Conservation (phyloP, 768 basidiomycete genomes). For the Fomitopsis pulvina region DNA sequence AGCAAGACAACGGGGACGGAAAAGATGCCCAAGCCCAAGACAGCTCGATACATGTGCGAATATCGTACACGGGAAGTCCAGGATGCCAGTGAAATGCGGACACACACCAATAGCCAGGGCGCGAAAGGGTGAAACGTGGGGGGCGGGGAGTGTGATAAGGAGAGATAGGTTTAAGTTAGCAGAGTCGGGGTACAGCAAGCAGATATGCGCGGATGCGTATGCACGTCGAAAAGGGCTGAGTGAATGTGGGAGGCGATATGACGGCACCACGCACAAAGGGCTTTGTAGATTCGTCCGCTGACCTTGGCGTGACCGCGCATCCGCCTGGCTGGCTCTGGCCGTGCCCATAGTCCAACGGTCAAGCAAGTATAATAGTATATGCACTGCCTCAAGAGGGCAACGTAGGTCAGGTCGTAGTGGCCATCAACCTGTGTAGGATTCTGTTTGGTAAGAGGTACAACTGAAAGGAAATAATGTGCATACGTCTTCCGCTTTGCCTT, state of each 20-base stretch:
- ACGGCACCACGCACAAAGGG: background rate
- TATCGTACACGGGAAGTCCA: constrained; percentile 20
- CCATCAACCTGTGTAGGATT: constrained; percentile 17
- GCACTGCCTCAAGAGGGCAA: constrained; percentile 6
- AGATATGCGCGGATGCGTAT: background rate
- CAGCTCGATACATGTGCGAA: constrained; percentile 13
- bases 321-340: background rate
- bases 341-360: background rate
- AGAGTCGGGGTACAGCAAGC: constrained; percentile 1
- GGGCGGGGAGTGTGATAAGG: constrained; percentile 2
- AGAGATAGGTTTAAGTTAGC: constrained; percentile 18
- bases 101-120: constrained; percentile 11
- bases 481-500: constrained; percentile 98
- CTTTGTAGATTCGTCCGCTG: background rate
- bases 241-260: background rate
- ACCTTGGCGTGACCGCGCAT: background rate
- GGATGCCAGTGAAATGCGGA: constrained; percentile 17
- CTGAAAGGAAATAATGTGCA: constrained; percentile 11
- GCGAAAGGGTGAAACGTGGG: constrained; percentile 5
- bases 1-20: constrained; percentile 14
- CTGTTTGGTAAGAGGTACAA: background rate
- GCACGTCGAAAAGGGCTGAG: background rate
- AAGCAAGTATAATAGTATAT: constrained; percentile 19
- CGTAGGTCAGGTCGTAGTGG: constrained; percentile 20
- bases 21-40: constrained; percentile 20